A percentile compares a stretch with the other conserved stretches of the same genome.
Evolutionary conservation across 1,139 yeast genomes (phyloP).

Genomic region (Saccharomyces hybrid): DNA sequence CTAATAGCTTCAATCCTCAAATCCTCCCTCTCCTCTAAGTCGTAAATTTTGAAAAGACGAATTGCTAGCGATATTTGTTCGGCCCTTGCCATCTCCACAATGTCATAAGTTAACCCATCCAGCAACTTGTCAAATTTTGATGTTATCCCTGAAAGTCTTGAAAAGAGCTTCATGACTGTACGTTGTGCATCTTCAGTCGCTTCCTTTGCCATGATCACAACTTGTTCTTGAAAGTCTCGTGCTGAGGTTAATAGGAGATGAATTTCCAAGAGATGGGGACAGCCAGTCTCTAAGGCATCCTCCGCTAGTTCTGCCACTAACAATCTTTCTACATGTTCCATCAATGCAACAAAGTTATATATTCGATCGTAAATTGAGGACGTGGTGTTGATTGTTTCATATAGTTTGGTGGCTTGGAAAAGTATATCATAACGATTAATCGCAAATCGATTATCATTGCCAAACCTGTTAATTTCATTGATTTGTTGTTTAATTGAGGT

Average conservation of each 20-base stretch:
- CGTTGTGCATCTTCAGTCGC: conserved; percentile 66
- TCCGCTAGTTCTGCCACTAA: conserved; percentile 49
- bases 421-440: conserved; percentile 54
- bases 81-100: conserved; percentile 64
- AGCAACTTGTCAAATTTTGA: conserved; percentile 60
- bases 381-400: conserved; percentile 68
- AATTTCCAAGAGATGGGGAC: conserved; percentile 54
- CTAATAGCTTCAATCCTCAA: conserved; percentile 48
- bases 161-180: conserved; percentile 55
- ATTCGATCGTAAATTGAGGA: conserved; percentile 60
- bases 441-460: conserved; percentile 46
- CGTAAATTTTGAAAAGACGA: conserved; percentile 68
- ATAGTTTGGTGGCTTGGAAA: conserved; percentile 54
- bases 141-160: conserved; percentile 40
- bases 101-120: conserved; percentile 51
- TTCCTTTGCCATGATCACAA: conserved; percentile 44
- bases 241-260: conserved; percentile 66
- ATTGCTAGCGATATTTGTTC: conserved; percentile 63
- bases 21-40: conserved; percentile 75
- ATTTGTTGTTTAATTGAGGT: conserved; percentile 48
- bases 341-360: conserved; percentile 45
- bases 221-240: conserved; percentile 73
- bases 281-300: conserved; percentile 45
- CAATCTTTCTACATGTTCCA: conserved; percentile 45
- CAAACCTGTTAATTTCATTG: conserved; percentile 49